Base-by-base conservation (phyloP, 495 filamentous ascomycete genomes). In the Penicillium waksmanii region DNA sequence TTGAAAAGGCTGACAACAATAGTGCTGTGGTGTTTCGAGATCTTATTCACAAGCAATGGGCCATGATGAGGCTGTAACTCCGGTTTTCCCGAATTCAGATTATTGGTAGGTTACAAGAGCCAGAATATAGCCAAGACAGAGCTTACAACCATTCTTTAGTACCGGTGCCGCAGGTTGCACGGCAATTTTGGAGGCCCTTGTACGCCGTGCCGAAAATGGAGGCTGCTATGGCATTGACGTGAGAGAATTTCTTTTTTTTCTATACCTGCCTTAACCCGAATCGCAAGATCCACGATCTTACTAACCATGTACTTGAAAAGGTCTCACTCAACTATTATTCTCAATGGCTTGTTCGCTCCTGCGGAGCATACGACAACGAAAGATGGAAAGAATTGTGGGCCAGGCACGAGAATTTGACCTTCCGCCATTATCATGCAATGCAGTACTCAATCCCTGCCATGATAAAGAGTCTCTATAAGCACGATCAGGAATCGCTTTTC, bases 181-280 rank as follows among this genome's bases (percentile, higher is more conserved):
- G 33, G 75, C 66, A 9, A 63, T 73, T 8, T 43, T 80, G 8
- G 56, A 69, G 18, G 77, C 71, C 3, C 38, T 77, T 21, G 66
- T 73, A 34, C 52, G 62, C 27, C 69, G 77, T 34, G 77, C 60
- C 9, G 61, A 67, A 47, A 34, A 67, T 11, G 77, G 75, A 10
- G 77, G 75, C 3, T 67, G 60, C 10, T 76, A 69, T 47, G 42
- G 33, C 23, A 50, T 71, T 23, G 62, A 69, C 35, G 58, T 72
- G 43, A 58, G 55, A 38, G 15, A n/a, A 31, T 23, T n/a, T 5
- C 21, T 9, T 18, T 19, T 35, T 1, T 27, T 3, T 25, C 23
- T 6, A 27, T 9, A 25, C 23, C 10, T 48, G 10, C 15, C 46
- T 31, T 5, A 9, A 9, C 3, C 3, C 8, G 8, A 31, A 13